phyloP scores from a whole-genome alignment of 495 filamentous ascomycete species.

The Pseudotulostoma volvatum region DNA sequence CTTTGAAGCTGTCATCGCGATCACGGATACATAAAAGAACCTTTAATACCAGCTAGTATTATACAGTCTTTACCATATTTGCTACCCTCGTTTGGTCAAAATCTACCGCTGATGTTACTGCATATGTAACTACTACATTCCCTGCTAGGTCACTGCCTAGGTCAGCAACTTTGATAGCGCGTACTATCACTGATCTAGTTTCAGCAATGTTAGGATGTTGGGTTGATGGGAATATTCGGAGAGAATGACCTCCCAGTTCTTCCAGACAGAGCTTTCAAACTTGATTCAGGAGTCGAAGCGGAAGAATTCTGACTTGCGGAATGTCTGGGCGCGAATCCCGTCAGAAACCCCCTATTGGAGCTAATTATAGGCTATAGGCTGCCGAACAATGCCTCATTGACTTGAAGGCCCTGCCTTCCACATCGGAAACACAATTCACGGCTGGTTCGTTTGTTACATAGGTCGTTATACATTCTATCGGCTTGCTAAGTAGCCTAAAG shows the following conservation, averaged over 20 bases:
- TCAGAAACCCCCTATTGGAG: not conserved
- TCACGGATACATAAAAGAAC: too few relatives aligned
- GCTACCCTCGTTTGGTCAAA: too few relatives aligned
- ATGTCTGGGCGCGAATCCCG: too few relatives aligned
- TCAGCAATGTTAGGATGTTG: not conserved
- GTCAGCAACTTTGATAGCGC: too few relatives aligned
- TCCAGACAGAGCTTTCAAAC: conserved; percentile 76
- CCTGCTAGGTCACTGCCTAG: too few relatives aligned
- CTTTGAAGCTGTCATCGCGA: too few relatives aligned
- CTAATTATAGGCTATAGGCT: conserved; percentile 39
- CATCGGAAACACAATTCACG: conserved; percentile 67
- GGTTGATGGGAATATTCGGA: conserved; percentile 19
- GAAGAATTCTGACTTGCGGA: conserved; percentile 75
- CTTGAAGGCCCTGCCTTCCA: conserved; percentile 59
- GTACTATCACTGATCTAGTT: too few relatives aligned
- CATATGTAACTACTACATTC: too few relatives aligned
- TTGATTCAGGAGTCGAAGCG: conserved; percentile 91
- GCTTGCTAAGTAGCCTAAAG: conserved; percentile 31
- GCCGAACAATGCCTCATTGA: conserved; percentile 89
- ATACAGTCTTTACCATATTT: too few relatives aligned
- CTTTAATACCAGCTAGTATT: too few relatives aligned
- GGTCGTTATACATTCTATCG: not conserved
- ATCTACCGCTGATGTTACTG: too few relatives aligned
- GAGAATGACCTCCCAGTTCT: conserved; percentile 89
- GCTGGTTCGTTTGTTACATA: conserved; percentile 42